Conservation (phyloP, 257 asterid genomes). For the Capsicum baccatum region DNA sequence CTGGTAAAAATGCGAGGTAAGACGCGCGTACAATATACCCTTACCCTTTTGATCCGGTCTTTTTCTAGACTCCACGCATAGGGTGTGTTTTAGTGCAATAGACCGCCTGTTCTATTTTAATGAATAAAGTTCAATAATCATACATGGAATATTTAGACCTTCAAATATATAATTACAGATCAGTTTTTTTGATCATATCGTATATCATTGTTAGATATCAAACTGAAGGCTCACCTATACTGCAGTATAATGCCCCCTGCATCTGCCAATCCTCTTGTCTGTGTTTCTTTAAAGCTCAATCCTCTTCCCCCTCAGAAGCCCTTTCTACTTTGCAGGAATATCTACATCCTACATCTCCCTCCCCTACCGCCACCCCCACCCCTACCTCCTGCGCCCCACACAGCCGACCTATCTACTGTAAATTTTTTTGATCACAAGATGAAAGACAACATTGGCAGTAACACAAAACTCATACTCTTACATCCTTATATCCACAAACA, state of each 20-base stretch:
- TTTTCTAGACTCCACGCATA: too few relatives aligned
- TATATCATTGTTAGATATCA: not conserved
- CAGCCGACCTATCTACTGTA: too few relatives aligned
- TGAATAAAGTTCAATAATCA: not conserved
- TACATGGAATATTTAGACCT: not conserved
- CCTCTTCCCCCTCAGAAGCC: not conserved
- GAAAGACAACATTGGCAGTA: slow-evolving; percentile 74
- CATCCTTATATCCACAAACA: slow-evolving; percentile 96
- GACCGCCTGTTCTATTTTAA: too few relatives aligned
- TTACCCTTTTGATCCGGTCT: too few relatives aligned
- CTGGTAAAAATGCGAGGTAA: too few relatives aligned
- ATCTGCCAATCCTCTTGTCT: not conserved
- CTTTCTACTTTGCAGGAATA: slow-evolving; percentile 7
- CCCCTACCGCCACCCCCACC: too few relatives aligned
- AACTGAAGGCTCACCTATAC: not conserved
- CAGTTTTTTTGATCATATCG: too few relatives aligned
- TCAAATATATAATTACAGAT: not conserved
- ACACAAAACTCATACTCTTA: slow-evolving; percentile 81
- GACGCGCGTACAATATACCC: too few relatives aligned
- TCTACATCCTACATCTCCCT: not conserved
- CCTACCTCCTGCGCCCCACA: too few relatives aligned
- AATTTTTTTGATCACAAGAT: slow-evolving; percentile 35
- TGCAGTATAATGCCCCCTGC: too few relatives aligned
- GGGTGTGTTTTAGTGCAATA: too few relatives aligned
- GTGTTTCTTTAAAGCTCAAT: not conserved